A percentile compares a stretch with the other conserved stretches of the same genome.
phyloP scores from a whole-genome alignment of 2,329 filamentous ascomycete species.

The Chaetomiaceae sp. region DNA sequence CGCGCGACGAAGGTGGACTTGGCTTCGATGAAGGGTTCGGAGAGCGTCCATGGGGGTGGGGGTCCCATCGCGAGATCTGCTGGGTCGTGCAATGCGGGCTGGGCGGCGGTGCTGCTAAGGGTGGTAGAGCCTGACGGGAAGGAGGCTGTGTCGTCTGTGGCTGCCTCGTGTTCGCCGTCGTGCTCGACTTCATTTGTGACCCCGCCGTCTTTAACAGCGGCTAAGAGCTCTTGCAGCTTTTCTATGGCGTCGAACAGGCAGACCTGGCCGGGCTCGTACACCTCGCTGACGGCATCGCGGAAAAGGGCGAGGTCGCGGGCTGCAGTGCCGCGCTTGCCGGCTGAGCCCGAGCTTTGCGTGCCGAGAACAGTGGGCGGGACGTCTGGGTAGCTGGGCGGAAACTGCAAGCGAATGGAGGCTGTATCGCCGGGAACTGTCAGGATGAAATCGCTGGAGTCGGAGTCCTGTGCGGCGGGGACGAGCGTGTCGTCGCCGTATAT shows the following conservation, averaged over 20 bases:
- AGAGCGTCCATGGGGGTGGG: slow-evolving; percentile 62
- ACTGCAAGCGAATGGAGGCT: slow-evolving; percentile 57
- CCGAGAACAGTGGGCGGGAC: slow-evolving; percentile 67
- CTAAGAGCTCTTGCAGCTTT: slow-evolving; percentile 48
- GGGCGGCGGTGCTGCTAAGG: background rate
- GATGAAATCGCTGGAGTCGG: slow-evolving; percentile 43
- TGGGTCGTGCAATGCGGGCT: background rate
- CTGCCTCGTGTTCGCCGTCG: background rate
- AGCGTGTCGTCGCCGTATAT: slow-evolving; percentile 71
- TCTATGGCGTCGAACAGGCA: slow-evolving; percentile 92
- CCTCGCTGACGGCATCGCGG: slow-evolving; percentile 56
- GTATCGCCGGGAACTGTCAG: slow-evolving; percentile 61
- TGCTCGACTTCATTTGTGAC: background rate
- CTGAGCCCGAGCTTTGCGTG: slow-evolving; percentile 68
- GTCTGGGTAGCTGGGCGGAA: slow-evolving; percentile 69
- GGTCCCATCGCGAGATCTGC: background rate
- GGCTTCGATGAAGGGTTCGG: slow-evolving; percentile 67
- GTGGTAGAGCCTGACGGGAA: background rate
- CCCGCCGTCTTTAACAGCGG: slow-evolving; percentile 8
- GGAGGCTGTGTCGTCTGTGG: background rate
- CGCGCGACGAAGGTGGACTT: slow-evolving; percentile 86
- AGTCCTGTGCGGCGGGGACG: slow-evolving; percentile 25
- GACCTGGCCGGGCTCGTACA: slow-evolving; percentile 68
- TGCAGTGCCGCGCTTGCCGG: slow-evolving; percentile 64
- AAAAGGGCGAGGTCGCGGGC: slow-evolving; percentile 64